These are phyloP conservation scores for Fusarium bulbicola DNA, from an alignment of 2,329 filamentous ascomycete species.

Conservation along the genomic window DNA sequence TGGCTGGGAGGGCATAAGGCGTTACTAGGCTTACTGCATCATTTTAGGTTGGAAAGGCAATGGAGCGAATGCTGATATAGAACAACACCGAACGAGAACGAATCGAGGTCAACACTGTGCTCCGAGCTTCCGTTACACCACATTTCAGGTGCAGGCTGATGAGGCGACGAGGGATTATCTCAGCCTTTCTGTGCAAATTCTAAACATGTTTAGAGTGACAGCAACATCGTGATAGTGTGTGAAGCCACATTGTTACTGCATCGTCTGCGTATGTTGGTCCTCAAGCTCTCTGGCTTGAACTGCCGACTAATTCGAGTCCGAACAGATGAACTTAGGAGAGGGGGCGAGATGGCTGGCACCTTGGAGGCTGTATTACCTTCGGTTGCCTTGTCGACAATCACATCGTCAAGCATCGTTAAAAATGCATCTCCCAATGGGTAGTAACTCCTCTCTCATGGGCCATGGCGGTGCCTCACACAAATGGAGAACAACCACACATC, in stretches of 20 bases:
- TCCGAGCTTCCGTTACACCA: too few species aligned
- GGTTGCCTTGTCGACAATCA: too few species aligned
- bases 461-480: background rate
- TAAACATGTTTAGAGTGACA: background rate
- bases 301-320: background rate
- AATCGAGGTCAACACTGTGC: slow-evolving; percentile 1
- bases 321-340: background rate
- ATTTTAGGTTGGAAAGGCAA: background rate
- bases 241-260: background rate
- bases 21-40: slow-evolving; percentile 18
- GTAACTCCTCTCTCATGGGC: background rate
- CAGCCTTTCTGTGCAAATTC: background rate
- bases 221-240: background rate
- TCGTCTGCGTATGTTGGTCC: background rate
- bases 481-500: background rate
- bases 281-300: background rate
- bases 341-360: background rate
- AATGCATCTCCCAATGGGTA: background rate
- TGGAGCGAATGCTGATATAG: slow-evolving; percentile 9
- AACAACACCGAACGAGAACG: slow-evolving; percentile 1
- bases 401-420: background rate
- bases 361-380: background rate
- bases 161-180: too few species aligned
- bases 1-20: slow-evolving; percentile 19
- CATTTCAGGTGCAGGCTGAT: too few species aligned